Base-by-base conservation (phyloP, 208 protist genomes). In the Trypanosoma cruzi region DNA sequence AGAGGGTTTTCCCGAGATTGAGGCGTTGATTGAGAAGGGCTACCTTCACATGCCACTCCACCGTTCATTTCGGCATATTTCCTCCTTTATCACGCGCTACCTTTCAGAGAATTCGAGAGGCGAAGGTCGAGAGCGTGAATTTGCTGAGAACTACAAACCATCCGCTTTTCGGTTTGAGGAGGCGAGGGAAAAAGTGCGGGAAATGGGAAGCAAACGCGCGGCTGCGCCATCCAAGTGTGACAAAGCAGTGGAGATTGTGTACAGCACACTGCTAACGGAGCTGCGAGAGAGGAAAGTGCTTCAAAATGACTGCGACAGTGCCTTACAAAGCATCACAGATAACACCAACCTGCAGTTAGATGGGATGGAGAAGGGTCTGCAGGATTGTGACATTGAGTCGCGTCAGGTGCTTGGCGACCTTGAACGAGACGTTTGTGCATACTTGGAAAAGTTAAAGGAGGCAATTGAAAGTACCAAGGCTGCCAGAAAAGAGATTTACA, bases 1-100 rank as follows among this genome's bases (percentile, higher is more conserved):
- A 26, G 40, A 72, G 40, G 29, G 48, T 18, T 71, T 95, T 34
- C 80, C 82, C 1, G 50, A 50, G 22, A 64, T 92, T 46, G 89
- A 95, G 73, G 48, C 28, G 28, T 28, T 73, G 7, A 68, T 92
- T 22, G 71, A 75, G 58, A 56, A 49, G 8, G 65, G 59, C 28
- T 64, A 73, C n/a, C 90, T 90, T 70, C 68, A 77, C 44, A 67
- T 92, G 16, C 86, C 86, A 1, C 62, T 95, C 36, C 77, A 91
- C 69, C 53, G 79, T 6, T 80, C 82, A 16, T 84, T 95, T 66
- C 56, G 74, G 18, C 75, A 53, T 20, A 88, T 86, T 34, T 70
- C 80, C 24, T 65, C 59, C 7, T 84, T 75, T 16, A 64, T 93
- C 28, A 64, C 59, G 37, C 68, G 70, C 11, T 82, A 85, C 55